These are phyloP conservation scores for Erodium maritimum DNA, from an alignment of 345 rosid genomes.

Conservation along the genomic window DNA sequence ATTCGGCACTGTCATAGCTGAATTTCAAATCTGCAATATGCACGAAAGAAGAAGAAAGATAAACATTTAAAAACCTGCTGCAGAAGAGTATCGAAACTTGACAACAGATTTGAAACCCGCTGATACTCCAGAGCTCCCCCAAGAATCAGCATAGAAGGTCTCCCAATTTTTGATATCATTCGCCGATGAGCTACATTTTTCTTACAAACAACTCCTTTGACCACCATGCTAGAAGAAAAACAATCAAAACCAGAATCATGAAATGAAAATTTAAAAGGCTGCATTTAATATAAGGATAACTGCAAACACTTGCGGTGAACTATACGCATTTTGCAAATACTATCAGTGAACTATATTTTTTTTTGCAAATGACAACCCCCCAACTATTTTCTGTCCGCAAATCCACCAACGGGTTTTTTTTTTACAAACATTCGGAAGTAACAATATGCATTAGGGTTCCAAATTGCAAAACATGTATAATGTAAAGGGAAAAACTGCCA, in stretches of 20 bases:
- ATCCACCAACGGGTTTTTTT: too few species aligned
- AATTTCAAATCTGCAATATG: background rate
- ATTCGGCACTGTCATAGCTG: background rate
- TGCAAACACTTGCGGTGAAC: too few species aligned
- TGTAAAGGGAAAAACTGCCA: too few species aligned
- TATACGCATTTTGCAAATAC: too few species aligned
- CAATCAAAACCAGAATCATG: conserved; percentile 7
- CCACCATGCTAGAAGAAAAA: conserved; percentile 55
- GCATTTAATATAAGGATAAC: conserved; percentile 1
- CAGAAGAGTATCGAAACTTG: conserved; percentile 87
- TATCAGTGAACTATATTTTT: too few species aligned
- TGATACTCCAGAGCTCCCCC: conserved; percentile 98
- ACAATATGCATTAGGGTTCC: too few species aligned
- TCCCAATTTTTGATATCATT: conserved; percentile 78
- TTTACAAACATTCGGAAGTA: too few species aligned
- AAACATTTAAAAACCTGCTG: conserved; percentile 66
- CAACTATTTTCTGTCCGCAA: too few species aligned
- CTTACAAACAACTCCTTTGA: conserved; percentile 95
- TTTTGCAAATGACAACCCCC: too few species aligned
- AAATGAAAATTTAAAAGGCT: background rate
- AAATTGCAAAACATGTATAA: too few species aligned
- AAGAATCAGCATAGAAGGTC: conserved; percentile 77
- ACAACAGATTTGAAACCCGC: conserved; percentile 74
- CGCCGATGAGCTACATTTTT: conserved; percentile 95
- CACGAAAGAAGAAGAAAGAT: background rate